Evolutionary conservation across 768 basidiomycete genomes (phyloP), one percentile per base, ranked within the genome.

Genomic region (Amanita rimosa): DNA sequence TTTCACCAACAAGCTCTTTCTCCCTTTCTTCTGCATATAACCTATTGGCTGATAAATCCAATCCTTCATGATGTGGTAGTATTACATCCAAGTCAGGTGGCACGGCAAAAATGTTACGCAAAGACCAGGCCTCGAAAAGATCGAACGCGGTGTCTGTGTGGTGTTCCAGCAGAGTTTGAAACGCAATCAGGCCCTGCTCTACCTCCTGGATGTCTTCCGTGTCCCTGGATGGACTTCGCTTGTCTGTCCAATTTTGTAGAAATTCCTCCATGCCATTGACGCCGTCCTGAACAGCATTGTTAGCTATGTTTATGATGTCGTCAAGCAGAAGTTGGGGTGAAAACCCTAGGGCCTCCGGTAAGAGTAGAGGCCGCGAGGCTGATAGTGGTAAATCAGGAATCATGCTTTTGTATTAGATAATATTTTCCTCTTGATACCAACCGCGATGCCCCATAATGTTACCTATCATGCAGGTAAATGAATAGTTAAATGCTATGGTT

Each of bases 71-170:
- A 58, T 89, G 87, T 2, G 85, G 85, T 3, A 81, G 72, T 11
- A 90, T 79, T 27, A 90, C 66, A 0, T 81, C 81, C 29, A 89
- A 57, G 52, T 81, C 79, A 2, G 75, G 69, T 0, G 82, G 78
- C 13, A 92, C 73, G 45, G 80, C 76, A 57, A 95, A 95, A 49
- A 92, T 85, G 64, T 95, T 96, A 36, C 90, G 71, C 58, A 92
- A 62, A 9, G 80, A 82, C 91, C 92, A 95, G 0, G 81, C 83
- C 64, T 92, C 91, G 57, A 96, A 88, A 59, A 84, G 86, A 62
- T 96, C 92, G 52, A 94, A 89, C 0, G 91, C 92, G 39, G 89
- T 75, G 58, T 96, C 92, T 38, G 87, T 83, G 55, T 93, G 91
- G 48, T 80, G 80, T 58, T 93, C 88, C 11, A 96, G 72, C 38